Conservation (phyloP, 805 yeast genomes). For the Saturnispora gosingensis region DNA sequence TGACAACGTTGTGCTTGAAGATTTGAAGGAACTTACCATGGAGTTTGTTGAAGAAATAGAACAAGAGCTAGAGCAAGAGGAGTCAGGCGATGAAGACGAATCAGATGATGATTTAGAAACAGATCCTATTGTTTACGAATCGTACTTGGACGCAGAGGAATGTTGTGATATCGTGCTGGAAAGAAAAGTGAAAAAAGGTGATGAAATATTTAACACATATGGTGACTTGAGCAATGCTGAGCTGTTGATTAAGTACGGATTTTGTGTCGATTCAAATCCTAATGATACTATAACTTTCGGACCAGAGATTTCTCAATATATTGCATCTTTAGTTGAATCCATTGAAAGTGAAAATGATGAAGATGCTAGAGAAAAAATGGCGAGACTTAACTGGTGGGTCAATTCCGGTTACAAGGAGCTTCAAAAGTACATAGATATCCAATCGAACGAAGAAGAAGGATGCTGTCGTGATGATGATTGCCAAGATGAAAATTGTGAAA, state of each 20-base stretch:
- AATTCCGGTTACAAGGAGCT: conserved; percentile 16
- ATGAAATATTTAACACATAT: conserved; percentile 74
- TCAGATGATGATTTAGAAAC: conserved; percentile 16
- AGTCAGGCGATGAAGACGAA: conserved; percentile 19
- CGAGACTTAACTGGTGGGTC: conserved; percentile 19
- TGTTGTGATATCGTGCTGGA: conserved; percentile 65
- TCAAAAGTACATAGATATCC: conserved; percentile 12
- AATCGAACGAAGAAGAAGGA: conserved; percentile 1
- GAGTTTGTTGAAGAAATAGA: conserved; percentile 27
- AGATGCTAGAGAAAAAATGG: conserved; percentile 3
- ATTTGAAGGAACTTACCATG: conserved; percentile 23
- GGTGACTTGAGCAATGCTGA: conserved; percentile 64
- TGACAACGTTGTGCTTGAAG: conserved; percentile 14
- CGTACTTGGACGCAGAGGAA: conserved; percentile 34
- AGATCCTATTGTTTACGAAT: conserved; percentile 23
- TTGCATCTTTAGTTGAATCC: conserved; percentile 12
- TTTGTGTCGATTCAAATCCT: conserved; percentile 44
- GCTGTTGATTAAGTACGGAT: conserved; percentile 71
- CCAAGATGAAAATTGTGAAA: conserved; percentile 9
- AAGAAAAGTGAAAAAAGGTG: conserved; percentile 33
- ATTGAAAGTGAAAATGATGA: conserved; percentile 13
- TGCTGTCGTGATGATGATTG: conserved; percentile 8
- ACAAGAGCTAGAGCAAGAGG: conserved; percentile 17
- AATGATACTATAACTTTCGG: conserved; percentile 54
- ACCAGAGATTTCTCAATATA: conserved; percentile 29